Base-by-base conservation (phyloP, 2,329 filamentous ascomycete species). In the Trichoderma hamatum region DNA sequence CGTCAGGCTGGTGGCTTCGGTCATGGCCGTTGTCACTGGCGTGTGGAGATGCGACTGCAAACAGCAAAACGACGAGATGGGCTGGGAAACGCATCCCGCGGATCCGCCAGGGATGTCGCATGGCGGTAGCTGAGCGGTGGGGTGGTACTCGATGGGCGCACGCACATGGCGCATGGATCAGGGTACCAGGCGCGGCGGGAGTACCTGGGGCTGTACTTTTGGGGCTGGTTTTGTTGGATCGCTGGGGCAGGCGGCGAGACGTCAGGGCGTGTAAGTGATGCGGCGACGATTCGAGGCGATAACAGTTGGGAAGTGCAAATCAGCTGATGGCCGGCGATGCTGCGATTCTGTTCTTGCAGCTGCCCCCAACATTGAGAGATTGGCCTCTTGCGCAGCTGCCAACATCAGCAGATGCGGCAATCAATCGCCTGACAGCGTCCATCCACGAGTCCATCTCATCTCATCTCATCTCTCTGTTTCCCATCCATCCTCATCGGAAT, bases 221-320 rank as follows among this genome's bases (percentile, higher is more conserved):
- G 69, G 36, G 71, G 66, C 43, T 59, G 24, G 66, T 32, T 52
- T 36, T 62, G 70, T 71, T 71, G 70, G 71, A 68, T 68, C 65
- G 69, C 63, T 70, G 65, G 66, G 60, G 62, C 51, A 62, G 58
- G 71, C 65, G 70, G 69, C 67, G 71, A 70, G 63, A 30, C 59
- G 69, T 70, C 71, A 49, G 55, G 34, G 64, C 36, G 36, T 67
- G 51, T 67, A 51, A 67, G 55, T 67, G 64, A 49, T n/a, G 7
- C 30, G 10, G 16, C 39, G 39, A 43, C 26, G 28, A 56, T 30
- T 49, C 46, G 46, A 49, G 21, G 21, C 46, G 9, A 49, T 21
- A 21, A 21, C 46, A 49, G 46, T 49, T 49, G 46, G 46, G 46
- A 49, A 7, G 7, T 21, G 21, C 46, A 9, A 49, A 49, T 49